These are phyloP conservation scores for Starmera amethionina DNA, from an alignment of 805 yeast species.

Conservation along the genomic window DNA sequence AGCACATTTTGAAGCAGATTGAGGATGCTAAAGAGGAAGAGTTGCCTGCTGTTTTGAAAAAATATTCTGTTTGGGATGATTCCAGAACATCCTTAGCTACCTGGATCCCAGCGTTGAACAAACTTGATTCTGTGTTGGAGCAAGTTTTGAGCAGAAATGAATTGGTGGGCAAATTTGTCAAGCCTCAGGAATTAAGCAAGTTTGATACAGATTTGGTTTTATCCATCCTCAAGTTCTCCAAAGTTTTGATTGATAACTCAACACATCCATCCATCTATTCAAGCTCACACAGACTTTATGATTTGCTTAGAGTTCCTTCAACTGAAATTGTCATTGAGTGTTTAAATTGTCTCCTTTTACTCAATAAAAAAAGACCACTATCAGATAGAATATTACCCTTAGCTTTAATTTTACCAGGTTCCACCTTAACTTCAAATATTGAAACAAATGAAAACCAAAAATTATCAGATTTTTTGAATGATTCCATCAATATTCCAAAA, in stretches of 20 bases:
- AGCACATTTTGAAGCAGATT: conserved; percentile 30
- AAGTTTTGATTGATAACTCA: conserved; percentile 57
- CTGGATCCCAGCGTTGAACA: conserved; percentile 71
- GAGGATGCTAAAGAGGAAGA: conserved; percentile 25
- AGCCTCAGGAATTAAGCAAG: conserved; percentile 32
- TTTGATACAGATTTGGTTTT: conserved; percentile 39
- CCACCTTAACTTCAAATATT: conserved; percentile 23
- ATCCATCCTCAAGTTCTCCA: conserved; percentile 51
- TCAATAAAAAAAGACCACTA: conserved; percentile 11
- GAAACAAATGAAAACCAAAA: conserved; percentile 29
- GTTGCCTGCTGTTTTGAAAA: conserved; percentile 29
- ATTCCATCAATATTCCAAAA: conserved; percentile 35
- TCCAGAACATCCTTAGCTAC: conserved; percentile 62
- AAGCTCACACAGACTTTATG: conserved; percentile 51
- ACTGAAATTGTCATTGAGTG: conserved; percentile 50
- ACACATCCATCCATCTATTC: conserved; percentile 57
- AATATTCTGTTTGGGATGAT: conserved; percentile 42
- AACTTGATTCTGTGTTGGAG: conserved; percentile 62
- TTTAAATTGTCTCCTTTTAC: conserved; percentile 38
- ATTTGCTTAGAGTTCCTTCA: conserved; percentile 49
- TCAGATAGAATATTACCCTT: conserved; percentile 27
- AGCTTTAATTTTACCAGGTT: conserved; percentile 45
- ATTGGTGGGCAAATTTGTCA: conserved; percentile 35
- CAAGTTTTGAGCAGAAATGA: conserved; percentile 41
- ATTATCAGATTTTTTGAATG: conserved; percentile 35